These are phyloP conservation scores for Corymbia maculata DNA, from an alignment of 345 rosid species.

Conservation along the genomic window DNA sequence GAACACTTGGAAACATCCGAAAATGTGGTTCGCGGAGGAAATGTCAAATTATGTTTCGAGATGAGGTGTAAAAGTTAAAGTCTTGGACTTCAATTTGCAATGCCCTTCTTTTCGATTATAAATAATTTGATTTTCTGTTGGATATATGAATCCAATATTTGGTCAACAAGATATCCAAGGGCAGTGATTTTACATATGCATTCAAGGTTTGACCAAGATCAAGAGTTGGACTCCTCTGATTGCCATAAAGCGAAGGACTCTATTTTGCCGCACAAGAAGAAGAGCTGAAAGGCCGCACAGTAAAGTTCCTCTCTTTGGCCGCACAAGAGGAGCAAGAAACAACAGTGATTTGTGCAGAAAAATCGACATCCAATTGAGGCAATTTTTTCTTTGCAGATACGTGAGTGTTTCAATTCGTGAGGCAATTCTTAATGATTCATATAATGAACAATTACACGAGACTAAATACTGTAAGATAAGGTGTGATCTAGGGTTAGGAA, in stretches of 20 bases:
- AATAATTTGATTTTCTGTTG: background rate
- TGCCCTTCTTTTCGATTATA: background rate
- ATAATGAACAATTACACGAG: accelerated
- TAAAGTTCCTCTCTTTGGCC: background rate
- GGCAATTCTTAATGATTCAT: background rate
- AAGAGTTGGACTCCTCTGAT: background rate
- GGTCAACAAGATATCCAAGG: background rate
- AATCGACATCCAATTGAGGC: background rate
- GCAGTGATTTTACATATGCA: background rate
- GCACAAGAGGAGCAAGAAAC: background rate
- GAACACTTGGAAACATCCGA: background rate
- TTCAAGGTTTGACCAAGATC: background rate
- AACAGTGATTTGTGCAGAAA: background rate
- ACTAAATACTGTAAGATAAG: background rate
- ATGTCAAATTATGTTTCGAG: background rate
- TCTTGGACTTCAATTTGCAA: background rate
- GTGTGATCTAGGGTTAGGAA: background rate
- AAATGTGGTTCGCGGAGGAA: background rate
- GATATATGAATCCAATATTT: background rate
- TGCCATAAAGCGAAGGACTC: background rate
- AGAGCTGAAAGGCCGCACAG: background rate
- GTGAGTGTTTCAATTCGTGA: background rate
- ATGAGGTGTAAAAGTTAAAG: background rate
- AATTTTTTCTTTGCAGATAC: too few relatives aligned
- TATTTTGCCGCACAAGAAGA: background rate